These are phyloP conservation scores for Xylariaceae sp. DNA, from an alignment of 2,329 filamentous ascomycete species.

Conservation along the genomic window DNA sequence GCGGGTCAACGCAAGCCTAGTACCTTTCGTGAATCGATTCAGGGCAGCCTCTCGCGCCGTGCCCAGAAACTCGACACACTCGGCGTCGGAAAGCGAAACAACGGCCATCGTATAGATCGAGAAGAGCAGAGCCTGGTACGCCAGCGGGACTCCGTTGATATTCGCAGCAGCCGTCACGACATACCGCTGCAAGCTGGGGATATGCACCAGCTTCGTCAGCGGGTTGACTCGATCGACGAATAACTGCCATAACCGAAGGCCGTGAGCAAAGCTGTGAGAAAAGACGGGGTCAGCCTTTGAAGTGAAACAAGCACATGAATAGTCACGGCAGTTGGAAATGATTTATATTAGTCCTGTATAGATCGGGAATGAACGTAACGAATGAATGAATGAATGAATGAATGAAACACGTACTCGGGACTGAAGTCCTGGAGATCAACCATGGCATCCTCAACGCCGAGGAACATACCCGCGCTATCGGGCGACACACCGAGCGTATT, in stretches of 20 bases:
- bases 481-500: conserved; percentile 8
- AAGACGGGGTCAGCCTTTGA: neutral
- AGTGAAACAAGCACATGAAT: conserved; percentile 5
- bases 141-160: conserved; percentile 35
- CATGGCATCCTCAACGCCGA: conserved; percentile 13
- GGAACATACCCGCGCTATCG: conserved; percentile 16
- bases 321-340: no score
- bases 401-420: conserved; percentile 13
- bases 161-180: conserved; percentile 42
- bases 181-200: conserved; percentile 44
- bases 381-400: no score
- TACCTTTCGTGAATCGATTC: conserved; percentile 18
- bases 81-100: conserved; percentile 35
- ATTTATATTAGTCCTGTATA: no score
- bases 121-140: conserved; percentile 40
- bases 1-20: conserved; percentile 20
- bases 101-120: conserved; percentile 44
- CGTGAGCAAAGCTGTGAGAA: conserved; percentile 29
- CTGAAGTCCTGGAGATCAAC: conserved; percentile 17
- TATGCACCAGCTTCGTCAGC: conserved; percentile 50
- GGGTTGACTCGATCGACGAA: conserved; percentile 53
- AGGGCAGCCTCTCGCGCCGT: conserved; percentile 17
- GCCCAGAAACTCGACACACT: conserved; percentile 30
- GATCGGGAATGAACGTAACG: no score
- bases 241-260: conserved; percentile 50